Base-by-base conservation (phyloP, 768 basidiomycete species). In the Tylopilus intermedius region DNA sequence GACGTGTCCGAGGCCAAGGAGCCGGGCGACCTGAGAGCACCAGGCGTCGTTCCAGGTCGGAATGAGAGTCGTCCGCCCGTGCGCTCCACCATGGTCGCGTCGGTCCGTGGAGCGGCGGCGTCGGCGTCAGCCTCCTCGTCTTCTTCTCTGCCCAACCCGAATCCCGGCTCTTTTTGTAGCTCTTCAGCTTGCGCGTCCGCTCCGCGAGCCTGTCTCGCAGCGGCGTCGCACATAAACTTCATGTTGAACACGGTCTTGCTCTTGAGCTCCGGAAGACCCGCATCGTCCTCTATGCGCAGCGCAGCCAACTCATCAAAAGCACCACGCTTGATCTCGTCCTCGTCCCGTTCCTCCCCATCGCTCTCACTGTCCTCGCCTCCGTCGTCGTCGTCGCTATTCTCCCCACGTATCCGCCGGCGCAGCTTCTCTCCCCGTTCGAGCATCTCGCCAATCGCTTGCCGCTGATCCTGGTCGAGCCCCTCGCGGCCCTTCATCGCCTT, bases 151-250 rank as follows among this genome's bases (percentile, higher is more conserved):
- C 24, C 24, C 5, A 24, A 3, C 3, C 5, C 24, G 5, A 24
- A 24, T 24, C 24, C 24, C 24, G 96, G 73, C 61, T 91, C 89
- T 56, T 74, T 74, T 56, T 83, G 71, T 54, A 95, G 83, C 60
- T 89, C 87, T 51, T 89, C 88, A 5, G 79, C 83, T 57, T 82
- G 78, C 51, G 76, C 76, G 53, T 84, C 75, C 1, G 80, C 82
- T 49, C 76, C 75, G 8, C 24, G 62, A 67, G 73, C 59, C 79
- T 84, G 79, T 57, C 90, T 76, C 5, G 80, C 81, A 74, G 88
- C 84, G 0, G 92, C 94, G 43, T 94, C 87, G 68, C 88, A 86
- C 95, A 99, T 99, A 71, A 98, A 99, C 72, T 96, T 97, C 96
- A 98, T 97, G 57, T 82, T 79, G 66, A 96, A 88, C 9, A 97